These are phyloP conservation scores for Colletotrichum sp. DNA, from an alignment of 2,329 filamentous ascomycete genomes.

Conservation along the genomic window DNA sequence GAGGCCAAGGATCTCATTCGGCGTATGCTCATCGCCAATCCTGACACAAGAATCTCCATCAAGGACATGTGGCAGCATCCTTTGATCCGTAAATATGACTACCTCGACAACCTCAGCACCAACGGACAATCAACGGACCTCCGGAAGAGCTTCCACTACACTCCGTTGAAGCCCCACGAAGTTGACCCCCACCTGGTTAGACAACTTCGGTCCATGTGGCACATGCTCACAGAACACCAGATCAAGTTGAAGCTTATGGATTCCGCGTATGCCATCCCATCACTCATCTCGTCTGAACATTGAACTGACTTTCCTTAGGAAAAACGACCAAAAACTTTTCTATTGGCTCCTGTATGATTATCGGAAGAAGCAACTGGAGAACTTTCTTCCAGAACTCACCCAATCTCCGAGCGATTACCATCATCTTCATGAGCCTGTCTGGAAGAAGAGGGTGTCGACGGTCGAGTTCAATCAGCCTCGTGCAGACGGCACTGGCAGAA, in stretches of 20 bases:
- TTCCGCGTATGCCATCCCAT: conserved; percentile 10
- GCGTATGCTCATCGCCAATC: conserved; percentile 80
- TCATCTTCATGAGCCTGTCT: conserved; percentile 67
- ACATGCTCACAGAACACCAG: conserved; percentile 77
- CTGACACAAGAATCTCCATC: conserved; percentile 79
- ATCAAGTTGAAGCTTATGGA: conserved; percentile 69
- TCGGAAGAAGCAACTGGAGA: conserved; percentile 82
- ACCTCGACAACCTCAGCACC: conserved; percentile 71
- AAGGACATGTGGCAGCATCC: conserved; percentile 86
- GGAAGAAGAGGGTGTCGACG: conserved; percentile 67
- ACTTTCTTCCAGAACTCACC: conserved; percentile 81
- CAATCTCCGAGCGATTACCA: conserved; percentile 93
- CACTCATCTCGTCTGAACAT: neutral
- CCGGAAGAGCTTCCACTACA: conserved; percentile 66
- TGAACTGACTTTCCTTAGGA: conserved; percentile 50
- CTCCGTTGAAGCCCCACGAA: conserved; percentile 64
- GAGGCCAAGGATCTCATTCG: conserved; percentile 81
- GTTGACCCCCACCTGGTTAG: conserved; percentile 84
- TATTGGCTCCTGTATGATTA: conserved; percentile 87
- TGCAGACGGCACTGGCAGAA: conserved; percentile 54
- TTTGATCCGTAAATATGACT: conserved; percentile 83
- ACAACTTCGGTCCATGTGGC: conserved; percentile 90
- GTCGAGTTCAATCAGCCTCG: conserved; percentile 60
- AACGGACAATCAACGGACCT: conserved; percentile 59
- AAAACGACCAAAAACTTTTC: conserved; percentile 92